Evolutionary conservation across 306 rosid species (phyloP).

Genomic region (Potentilla sterilis): DNA sequence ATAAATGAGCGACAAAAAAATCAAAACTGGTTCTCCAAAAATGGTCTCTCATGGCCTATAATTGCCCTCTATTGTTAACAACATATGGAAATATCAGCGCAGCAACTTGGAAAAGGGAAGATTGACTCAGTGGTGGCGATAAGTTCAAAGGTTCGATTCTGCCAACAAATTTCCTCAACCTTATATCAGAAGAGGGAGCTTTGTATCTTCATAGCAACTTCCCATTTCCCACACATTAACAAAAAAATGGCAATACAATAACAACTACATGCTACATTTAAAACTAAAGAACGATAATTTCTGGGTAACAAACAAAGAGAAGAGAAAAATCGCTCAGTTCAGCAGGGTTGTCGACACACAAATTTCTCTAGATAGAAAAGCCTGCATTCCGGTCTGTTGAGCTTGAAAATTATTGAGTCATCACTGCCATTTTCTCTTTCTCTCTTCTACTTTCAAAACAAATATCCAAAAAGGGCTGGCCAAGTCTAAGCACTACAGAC

Average conservation of each 20-base stretch:
- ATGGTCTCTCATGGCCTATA: background rate
- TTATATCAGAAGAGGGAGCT: conserved; percentile 75
- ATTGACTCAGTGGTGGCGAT: conserved; percentile 55
- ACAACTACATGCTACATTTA: background rate
- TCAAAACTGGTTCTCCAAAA: background rate
- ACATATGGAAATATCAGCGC: background rate
- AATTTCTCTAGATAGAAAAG: conserved; percentile 40
- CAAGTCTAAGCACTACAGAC: background rate
- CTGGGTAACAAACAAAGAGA: background rate
- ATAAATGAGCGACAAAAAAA: background rate
- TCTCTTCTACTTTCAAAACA: background rate
- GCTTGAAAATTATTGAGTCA: conserved; percentile 72
- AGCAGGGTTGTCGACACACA: conserved; percentile 90
- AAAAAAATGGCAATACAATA: background rate
- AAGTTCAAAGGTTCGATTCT: conserved; percentile 59
- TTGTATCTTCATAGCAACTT: conserved; percentile 48
- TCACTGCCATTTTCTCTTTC: conserved; percentile 30
- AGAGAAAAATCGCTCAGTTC: conserved; percentile 64
- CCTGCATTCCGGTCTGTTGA: conserved; percentile 98
- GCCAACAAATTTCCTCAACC: conserved; percentile 66
- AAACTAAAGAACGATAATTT: background rate
- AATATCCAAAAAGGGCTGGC: background rate
- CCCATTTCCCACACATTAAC: conserved; percentile 23
- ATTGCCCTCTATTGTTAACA: background rate
- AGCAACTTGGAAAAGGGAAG: background rate